phyloP scores from a whole-genome alignment of 768 basidiomycete genomes.

The Tricholoma matsutake region DNA sequence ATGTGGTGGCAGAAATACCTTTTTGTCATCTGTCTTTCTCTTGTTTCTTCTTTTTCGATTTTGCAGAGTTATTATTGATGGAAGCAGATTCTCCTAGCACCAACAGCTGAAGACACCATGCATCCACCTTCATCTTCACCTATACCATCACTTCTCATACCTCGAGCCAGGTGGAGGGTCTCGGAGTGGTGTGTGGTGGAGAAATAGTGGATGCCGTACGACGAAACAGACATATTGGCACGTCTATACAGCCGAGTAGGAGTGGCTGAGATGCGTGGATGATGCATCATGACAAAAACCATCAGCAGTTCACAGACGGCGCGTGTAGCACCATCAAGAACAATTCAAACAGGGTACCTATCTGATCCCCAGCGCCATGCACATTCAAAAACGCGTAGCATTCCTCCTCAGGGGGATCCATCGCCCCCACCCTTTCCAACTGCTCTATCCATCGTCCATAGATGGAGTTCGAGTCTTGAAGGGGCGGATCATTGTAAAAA shows the following conservation, averaged over 20 bases:
- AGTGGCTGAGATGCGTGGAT: too few relatives aligned
- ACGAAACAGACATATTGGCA: too few relatives aligned
- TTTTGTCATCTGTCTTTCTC: slow-evolving; percentile 31
- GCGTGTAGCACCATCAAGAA: background rate
- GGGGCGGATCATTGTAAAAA: background rate
- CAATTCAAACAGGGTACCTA: slow-evolving; percentile 1
- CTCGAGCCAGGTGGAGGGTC: too few relatives aligned
- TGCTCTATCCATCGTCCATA: background rate
- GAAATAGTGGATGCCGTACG: too few relatives aligned
- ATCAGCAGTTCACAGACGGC: too few relatives aligned
- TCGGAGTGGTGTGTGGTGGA: too few relatives aligned
- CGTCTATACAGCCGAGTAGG: too few relatives aligned
- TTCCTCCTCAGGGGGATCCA: slow-evolving; percentile 1
- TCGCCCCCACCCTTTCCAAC: background rate
- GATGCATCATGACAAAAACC: too few relatives aligned
- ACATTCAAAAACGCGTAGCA: background rate
- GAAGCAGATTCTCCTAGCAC: slow-evolving; percentile 1
- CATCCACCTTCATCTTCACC: slow-evolving; percentile 13
- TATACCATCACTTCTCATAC: slow-evolving; percentile 10
- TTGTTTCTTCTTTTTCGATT: slow-evolving; percentile 31
- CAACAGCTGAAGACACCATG: background rate
- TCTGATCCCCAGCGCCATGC: slow-evolving; percentile 1
- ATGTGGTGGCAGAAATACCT: too few relatives aligned
- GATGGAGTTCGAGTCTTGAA: background rate
- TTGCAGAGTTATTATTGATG: slow-evolving; percentile 14